Conservation (phyloP, 768 basidiomycete species). For the Calocera viscosa region DNA sequence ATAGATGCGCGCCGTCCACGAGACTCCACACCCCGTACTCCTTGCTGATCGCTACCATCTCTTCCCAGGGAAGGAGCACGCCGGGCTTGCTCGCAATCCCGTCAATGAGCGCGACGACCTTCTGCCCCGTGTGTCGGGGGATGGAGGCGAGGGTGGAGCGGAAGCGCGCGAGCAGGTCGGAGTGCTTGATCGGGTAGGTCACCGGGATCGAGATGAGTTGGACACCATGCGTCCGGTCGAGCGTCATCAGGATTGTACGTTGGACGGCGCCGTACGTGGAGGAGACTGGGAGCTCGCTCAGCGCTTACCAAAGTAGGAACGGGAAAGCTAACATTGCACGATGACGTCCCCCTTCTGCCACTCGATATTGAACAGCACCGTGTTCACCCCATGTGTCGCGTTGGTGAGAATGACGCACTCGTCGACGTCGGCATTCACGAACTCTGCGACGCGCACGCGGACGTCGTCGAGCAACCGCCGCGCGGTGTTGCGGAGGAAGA, state of each 20-base stretch:
- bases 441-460: slow-evolving; percentile 20
- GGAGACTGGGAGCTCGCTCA: slow-evolving; percentile 29
- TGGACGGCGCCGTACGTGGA: slow-evolving; percentile 47
- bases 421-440: slow-evolving; percentile 26
- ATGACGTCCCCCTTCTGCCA: slow-evolving; percentile 59
- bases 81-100: slow-evolving; percentile 52
- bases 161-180: slow-evolving; percentile 42
- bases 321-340: slow-evolving; percentile 36
- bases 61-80: slow-evolving; percentile 54
- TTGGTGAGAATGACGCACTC: slow-evolving; percentile 39
- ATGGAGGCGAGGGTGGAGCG: slow-evolving; percentile 29
- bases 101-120: slow-evolving; percentile 60
- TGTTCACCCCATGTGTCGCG: slow-evolving; percentile 53
- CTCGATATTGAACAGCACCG: slow-evolving; percentile 50
- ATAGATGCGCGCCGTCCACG: slow-evolving; percentile 69
- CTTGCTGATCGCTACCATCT: slow-evolving; percentile 50
- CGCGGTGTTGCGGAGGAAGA: slow-evolving; percentile 25
- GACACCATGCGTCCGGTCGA: slow-evolving; percentile 29
- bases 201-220: slow-evolving; percentile 37
- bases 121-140: slow-evolving; percentile 24
- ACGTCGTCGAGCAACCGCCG: slow-evolving; percentile 22
- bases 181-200: slow-evolving; percentile 45
- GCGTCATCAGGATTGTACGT: slow-evolving; percentile 42
- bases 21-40: slow-evolving; percentile 51
- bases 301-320: not conserved